Base-by-base conservation (phyloP, 352 stramenopile species). In the Elongisporangium senticosum region DNA sequence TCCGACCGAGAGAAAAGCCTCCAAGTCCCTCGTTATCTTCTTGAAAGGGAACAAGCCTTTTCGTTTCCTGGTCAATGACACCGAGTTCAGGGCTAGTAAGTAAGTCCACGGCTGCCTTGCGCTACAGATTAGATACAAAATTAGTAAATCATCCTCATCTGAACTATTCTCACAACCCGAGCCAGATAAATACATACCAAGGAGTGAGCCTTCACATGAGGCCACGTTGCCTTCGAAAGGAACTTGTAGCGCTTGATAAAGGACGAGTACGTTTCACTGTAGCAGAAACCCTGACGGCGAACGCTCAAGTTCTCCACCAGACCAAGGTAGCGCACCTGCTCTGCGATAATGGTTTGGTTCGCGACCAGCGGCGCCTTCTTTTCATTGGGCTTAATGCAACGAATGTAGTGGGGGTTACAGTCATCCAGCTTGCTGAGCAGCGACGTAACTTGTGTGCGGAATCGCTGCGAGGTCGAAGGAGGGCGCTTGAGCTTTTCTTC, bases 311-410 rank as follows among this genome's bases (percentile, higher is more conserved):
- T 93, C 56, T 95, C 84, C 39, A 95, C 79, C 22, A 95, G 68
- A 26, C 86, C 86, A 20, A 93, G 65, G 68, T 89, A 93, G 43
- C 79, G 80, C 37, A 93, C 80, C 58, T 95, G 86, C 57, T 95
- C 79, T 5, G 67, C 57, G 21, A 95, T 77, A 24, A 90, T 77
- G 49, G 73, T 71, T 54, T 81, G 77, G 64, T 93, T 79, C 33
- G 87, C 77, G 26, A 69, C 62, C 20, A 89, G 64, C n/a, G 83
- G 77, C n/a, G 69, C 58, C 68, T 96, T 96, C 26, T 90, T 72
- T 51, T 96, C 85, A 59, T 97, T 97, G 2, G 86, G 81, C 64
- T 97, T 96, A 62, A 97, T 96, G 63, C 87, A 96, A 50, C 88
- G 86, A 33, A 96, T 93, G 73, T 97, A 96, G 68, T 96, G 83